A percentile compares a stretch with the other conserved stretches of the same genome.
Evolutionary conservation across 1,284 basidiomycete species (phyloP).

Genomic region (Pascua guehoae): DNA sequence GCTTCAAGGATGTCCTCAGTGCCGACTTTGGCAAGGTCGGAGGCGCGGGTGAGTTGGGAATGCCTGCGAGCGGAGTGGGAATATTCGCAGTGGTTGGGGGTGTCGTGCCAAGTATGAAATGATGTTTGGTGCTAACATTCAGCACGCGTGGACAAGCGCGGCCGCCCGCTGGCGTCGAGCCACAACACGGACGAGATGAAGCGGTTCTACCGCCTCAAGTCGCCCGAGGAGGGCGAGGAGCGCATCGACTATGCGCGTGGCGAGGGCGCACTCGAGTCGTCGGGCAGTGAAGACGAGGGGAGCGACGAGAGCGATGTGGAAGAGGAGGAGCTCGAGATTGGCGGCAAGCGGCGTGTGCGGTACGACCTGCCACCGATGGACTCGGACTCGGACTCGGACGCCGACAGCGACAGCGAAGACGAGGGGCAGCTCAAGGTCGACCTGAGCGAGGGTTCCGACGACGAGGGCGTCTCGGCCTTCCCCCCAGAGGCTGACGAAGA

Average conservation of each 20-base stretch:
- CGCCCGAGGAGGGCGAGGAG: conserved; percentile 37
- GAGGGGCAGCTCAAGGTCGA: conserved; percentile 55
- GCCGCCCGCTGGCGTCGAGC: conserved; percentile 65
- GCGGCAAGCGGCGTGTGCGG: conserved; percentile 54
- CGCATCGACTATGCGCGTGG: conserved; percentile 83
- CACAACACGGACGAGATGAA: conserved; percentile 72
- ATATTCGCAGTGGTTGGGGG: not conserved
- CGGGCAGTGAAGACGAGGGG: conserved; percentile 65
- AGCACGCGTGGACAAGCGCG: conserved; percentile 87
- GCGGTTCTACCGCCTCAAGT: conserved; percentile 71
- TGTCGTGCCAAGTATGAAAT: not conserved
- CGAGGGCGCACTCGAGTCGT: conserved; percentile 79
- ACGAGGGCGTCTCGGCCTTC: conserved; percentile 46
- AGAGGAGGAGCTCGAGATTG: conserved; percentile 53
- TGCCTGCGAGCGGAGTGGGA: too few species aligned
- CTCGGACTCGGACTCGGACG: conserved; percentile 39
- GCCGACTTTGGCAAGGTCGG: conserved; percentile 47
- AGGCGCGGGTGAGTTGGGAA: conserved; percentile 28
- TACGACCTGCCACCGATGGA: conserved; percentile 3
- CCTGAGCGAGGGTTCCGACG: conserved; percentile 48
- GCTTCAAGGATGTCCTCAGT: conserved; percentile 80
- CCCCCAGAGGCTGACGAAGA: conserved; percentile 62
- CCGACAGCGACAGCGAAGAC: conserved; percentile 33
- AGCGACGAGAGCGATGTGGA: conserved; percentile 48
- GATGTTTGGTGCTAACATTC: conserved; percentile 5